These are phyloP conservation scores for Sphagnum magellanicum DNA, from an alignment of 228 moss, liverwort and hornwort genomes.

Conservation along the genomic window DNA sequence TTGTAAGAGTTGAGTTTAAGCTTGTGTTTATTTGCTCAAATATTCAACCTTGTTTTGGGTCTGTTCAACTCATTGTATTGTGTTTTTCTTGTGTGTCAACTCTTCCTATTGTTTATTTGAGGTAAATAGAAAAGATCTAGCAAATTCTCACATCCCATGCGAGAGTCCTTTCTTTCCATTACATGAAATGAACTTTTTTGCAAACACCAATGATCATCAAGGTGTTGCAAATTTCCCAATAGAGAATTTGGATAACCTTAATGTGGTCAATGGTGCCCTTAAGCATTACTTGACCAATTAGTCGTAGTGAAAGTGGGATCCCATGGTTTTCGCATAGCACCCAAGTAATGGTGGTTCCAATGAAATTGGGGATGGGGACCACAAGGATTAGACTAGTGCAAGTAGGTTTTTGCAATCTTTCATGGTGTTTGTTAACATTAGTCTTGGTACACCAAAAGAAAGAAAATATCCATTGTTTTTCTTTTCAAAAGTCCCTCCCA, in stretches of 20 bases:
- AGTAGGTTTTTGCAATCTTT: slow-evolving; percentile 12
- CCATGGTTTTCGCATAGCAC: slow-evolving; percentile 59
- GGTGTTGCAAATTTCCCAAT: slow-evolving; percentile 86
- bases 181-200: slow-evolving; percentile 99
- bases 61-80: slow-evolving; percentile 10
- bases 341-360: slow-evolving; percentile 44
- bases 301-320: slow-evolving; percentile 62
- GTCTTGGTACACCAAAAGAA: neutral
- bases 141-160: neutral
- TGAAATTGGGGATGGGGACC: slow-evolving; percentile 52
- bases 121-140: neutral
- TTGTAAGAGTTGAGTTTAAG: no score
- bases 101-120: slow-evolving; percentile 19
- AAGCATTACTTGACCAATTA: slow-evolving; percentile 53
- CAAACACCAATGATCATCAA: slow-evolving; percentile 91
- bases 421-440: slow-evolving; percentile 7
- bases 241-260: slow-evolving; percentile 87
- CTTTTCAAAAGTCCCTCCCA: no score
- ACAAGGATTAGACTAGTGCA: slow-evolving; percentile 48
- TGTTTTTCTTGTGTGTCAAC: slow-evolving; percentile 68
- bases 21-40: no score
- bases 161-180: slow-evolving; percentile 4
- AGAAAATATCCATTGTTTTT: no score
- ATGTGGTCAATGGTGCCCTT: slow-evolving; percentile 49
- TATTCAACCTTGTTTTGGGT: no score